These are phyloP conservation scores for Coemansia reversa DNA, from an alignment of 192 early-diverging fungal genomes.

Conservation along the genomic window DNA sequence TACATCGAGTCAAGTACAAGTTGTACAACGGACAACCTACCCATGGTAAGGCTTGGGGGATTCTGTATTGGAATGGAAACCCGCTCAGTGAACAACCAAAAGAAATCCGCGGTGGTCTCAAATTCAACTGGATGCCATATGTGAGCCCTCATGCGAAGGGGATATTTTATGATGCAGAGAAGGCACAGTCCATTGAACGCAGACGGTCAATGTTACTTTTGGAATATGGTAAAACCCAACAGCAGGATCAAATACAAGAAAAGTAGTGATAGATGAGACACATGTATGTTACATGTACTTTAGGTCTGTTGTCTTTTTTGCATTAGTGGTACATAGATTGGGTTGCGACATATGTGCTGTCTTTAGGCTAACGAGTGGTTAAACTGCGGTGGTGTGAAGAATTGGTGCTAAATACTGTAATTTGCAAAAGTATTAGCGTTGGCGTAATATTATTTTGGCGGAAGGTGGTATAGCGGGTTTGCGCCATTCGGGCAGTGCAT, in stretches of 20 bases:
- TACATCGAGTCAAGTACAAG: slow-evolving; percentile 37
- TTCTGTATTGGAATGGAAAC: slow-evolving; percentile 41
- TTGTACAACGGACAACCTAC: slow-evolving; percentile 32
- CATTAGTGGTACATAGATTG: no score
- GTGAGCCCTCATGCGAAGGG: slow-evolving; percentile 32
- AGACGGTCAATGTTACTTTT: slow-evolving; percentile 19
- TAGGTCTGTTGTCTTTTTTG: no score
- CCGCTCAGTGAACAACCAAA: slow-evolving; percentile 12
- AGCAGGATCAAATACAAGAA: slow-evolving; percentile 10
- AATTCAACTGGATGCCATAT: slow-evolving; percentile 43
- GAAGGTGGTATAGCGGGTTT: no score
- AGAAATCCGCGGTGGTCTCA: slow-evolving; percentile 38
- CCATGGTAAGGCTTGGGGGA: slow-evolving; percentile 47
- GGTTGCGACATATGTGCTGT: no score
- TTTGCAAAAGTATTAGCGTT: no score
- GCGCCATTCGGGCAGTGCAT: no score
- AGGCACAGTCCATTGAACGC: slow-evolving; percentile 18
- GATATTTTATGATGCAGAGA: slow-evolving; percentile 20
- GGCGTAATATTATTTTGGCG: no score
- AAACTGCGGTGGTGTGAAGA: no score
- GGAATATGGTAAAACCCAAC: slow-evolving; percentile 2
- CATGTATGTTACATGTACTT: no score
- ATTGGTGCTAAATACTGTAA: no score
- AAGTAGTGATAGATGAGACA: not conserved
- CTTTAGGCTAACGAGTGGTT: no score